Percentiles rank a stretch among this genome's conserved stretches.
Conservation (phyloP, 805 yeast species). For the Saitoella complicata region DNA sequence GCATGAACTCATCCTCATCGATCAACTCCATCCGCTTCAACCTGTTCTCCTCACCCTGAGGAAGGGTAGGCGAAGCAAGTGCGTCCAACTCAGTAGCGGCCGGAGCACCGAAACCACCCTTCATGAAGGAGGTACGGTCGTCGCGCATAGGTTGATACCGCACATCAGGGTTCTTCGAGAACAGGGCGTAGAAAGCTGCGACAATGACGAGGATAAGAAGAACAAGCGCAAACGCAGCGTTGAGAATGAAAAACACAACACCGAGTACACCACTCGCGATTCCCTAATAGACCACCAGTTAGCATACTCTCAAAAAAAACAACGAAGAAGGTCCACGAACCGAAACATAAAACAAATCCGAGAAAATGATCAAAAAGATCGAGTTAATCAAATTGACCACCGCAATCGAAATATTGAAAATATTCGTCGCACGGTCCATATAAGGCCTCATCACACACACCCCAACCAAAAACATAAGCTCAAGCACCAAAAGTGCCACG, state of each 20-base stretch:
- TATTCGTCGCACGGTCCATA: constrained; percentile 88
- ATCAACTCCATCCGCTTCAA: no score
- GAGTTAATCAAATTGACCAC: constrained; percentile 69
- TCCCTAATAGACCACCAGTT: constrained; percentile 18
- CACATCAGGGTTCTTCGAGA: constrained; percentile 85
- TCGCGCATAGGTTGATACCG: constrained; percentile 93
- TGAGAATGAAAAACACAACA: constrained; percentile 70
- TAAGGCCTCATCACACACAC: constrained; percentile 68
- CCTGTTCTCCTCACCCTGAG: no score
- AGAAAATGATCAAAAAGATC: constrained; percentile 74
- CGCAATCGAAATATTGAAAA: constrained; percentile 77
- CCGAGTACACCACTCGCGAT: constrained; percentile 89
- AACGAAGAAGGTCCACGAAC: constrained; percentile 24
- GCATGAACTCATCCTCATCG: no score
- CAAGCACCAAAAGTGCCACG: constrained; percentile 56
- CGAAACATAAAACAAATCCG: constrained; percentile 54
- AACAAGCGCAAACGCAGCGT: constrained; percentile 75
- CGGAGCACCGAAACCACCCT: constrained; percentile 14
- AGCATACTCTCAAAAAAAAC: no score
- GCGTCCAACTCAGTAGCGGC: constrained; percentile 53
- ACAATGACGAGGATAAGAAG: constrained; percentile 72
- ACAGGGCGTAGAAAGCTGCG: constrained; percentile 68
- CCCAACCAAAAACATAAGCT: constrained; percentile 48
- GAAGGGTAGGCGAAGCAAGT: constrained; percentile 36
- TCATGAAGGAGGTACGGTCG: constrained; percentile 86